phyloP scores from a whole-genome alignment of 495 filamentous ascomycete genomes.

The Daldinia caldariorum region DNA sequence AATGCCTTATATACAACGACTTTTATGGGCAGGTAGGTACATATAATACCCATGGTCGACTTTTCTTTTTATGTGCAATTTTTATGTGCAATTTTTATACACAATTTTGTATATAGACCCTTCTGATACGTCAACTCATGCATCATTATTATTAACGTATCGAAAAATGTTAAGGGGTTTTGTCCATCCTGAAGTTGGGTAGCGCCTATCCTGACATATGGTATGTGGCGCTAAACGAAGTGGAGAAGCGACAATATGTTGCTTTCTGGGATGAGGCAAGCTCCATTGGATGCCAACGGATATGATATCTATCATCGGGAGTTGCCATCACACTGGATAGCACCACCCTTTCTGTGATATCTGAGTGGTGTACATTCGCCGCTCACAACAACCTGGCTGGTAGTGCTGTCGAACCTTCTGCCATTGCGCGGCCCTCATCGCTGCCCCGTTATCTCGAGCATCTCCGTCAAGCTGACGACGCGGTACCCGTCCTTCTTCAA shows the following conservation, averaged over 20 bases:
- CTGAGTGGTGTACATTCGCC: not conserved
- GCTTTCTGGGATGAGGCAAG: not conserved
- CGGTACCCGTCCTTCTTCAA: slow-evolving; percentile 72
- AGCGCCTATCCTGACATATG: not conserved
- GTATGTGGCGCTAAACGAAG: not conserved
- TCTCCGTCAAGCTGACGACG: slow-evolving; percentile 71
- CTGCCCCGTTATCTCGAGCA: slow-evolving; percentile 57
- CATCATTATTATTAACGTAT: slow-evolving; percentile 4
- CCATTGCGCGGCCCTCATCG: not conserved
- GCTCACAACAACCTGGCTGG: not conserved
- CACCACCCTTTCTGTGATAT: not conserved
- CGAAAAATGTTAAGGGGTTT: not conserved
- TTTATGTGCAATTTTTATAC: not conserved
- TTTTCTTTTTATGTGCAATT: slow-evolving; percentile 3
- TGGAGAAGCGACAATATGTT: not conserved
- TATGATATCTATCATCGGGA: not conserved
- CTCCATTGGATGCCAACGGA: not conserved
- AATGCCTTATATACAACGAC: slow-evolving; percentile 1
- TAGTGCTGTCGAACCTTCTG: not conserved
- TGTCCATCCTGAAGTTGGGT: not conserved
- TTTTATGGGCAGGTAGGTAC: not conserved
- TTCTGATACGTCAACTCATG: slow-evolving; percentile 9
- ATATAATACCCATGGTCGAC: not conserved
- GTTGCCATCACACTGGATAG: too few relatives aligned
- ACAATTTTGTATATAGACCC: slow-evolving; percentile 1